phyloP scores from a whole-genome alignment of 2,329 filamentous ascomycete species.

The Aspergillus novoparasiticus region DNA sequence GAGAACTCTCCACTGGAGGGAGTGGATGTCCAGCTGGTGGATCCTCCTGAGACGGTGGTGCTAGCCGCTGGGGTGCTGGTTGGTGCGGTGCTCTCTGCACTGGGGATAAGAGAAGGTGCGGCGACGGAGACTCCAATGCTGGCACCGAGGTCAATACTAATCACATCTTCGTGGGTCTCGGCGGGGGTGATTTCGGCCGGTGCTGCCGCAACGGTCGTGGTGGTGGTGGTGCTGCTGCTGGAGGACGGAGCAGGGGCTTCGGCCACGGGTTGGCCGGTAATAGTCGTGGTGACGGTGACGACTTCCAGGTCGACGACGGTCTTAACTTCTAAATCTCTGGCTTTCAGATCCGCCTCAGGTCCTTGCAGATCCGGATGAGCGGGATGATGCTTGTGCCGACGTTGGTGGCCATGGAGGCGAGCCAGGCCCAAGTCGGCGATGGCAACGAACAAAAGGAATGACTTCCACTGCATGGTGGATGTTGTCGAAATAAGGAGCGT shows the following conservation, averaged over 20 bases:
- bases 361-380: slow-evolving; percentile 13
- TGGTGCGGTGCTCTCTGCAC: background rate
- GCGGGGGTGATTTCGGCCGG: background rate
- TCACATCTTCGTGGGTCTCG: background rate
- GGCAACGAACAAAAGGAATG: slow-evolving; percentile 27
- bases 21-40: slow-evolving; percentile 25
- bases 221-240: background rate
- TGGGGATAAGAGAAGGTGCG: background rate
- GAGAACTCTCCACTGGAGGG: slow-evolving; percentile 25
- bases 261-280: background rate
- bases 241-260: background rate
- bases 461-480: slow-evolving; percentile 35
- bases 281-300: slow-evolving; percentile 17
- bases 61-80: slow-evolving; percentile 8
- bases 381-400: slow-evolving; percentile 28
- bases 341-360: slow-evolving; percentile 14
- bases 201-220: slow-evolving; percentile 3
- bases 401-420: slow-evolving; percentile 31
- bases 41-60: slow-evolving; percentile 7
- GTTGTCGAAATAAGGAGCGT: background rate
- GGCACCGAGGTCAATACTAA: background rate
- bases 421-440: slow-evolving; percentile 28
- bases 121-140: background rate
- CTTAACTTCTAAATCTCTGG: slow-evolving; percentile 10
- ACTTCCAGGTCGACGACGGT: slow-evolving; percentile 21